Conservation (phyloP, 192 early-diverging fungal genomes). For the Phycomyces blakesleeanus region DNA sequence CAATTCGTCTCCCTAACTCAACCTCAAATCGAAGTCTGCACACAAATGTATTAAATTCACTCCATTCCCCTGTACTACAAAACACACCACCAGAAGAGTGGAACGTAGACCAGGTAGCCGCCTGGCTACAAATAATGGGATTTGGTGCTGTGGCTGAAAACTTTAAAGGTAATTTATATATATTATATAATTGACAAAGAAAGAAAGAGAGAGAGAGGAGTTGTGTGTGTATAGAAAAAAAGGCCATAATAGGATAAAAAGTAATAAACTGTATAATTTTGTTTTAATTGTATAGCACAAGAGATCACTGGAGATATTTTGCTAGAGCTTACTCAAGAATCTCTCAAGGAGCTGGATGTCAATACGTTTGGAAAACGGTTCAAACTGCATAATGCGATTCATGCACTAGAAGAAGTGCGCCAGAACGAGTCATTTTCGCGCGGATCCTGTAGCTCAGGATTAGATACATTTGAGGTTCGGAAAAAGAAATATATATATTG, state of each 20-base stretch:
- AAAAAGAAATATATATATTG: no score
- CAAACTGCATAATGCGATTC: slow-evolving; percentile 63
- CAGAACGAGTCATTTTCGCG: background rate
- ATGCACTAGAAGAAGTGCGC: slow-evolving; percentile 33
- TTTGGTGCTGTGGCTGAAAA: slow-evolving; percentile 16
- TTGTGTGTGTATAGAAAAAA: no score
- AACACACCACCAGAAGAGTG: slow-evolving; percentile 22
- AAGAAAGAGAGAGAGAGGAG: no score
- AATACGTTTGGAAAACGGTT: slow-evolving; percentile 61
- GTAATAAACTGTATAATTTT: no score
- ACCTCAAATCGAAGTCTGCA: background rate
- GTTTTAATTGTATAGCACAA: slow-evolving; percentile 46
- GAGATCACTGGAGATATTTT: slow-evolving; percentile 65
- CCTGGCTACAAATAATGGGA: slow-evolving; percentile 21
- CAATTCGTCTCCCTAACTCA: background rate
- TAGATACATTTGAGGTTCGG: no score
- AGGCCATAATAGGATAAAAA: background rate
- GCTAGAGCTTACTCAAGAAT: slow-evolving; percentile 56
- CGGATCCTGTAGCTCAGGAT: no score
- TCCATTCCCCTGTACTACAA: background rate
- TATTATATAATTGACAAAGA: no score
- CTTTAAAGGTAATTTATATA: slow-evolving; percentile 32
- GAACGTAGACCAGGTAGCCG: slow-evolving; percentile 25
- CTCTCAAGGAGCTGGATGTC: slow-evolving; percentile 64
- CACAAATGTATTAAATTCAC: background rate